Evolutionary conservation across 495 filamentous ascomycete species (phyloP).

Genomic region (Neurospora sp.): DNA sequence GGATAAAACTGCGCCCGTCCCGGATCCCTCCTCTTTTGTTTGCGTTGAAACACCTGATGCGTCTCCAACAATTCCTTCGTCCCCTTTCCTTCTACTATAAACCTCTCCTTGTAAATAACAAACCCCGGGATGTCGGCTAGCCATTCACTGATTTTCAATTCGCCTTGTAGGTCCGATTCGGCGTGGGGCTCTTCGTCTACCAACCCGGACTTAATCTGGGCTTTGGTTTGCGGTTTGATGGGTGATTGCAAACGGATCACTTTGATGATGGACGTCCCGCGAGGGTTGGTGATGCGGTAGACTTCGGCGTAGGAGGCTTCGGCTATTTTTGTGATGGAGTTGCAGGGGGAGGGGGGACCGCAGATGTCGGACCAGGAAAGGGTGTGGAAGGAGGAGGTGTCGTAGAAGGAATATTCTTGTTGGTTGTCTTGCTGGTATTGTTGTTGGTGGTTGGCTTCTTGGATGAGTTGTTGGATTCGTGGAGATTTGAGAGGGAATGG

Average conservation of each 20-base stretch:
- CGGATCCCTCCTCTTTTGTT: slow-evolving; percentile 47
- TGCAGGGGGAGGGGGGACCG: slow-evolving; percentile 19
- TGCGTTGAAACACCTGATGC: slow-evolving; percentile 50
- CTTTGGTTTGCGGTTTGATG: slow-evolving; percentile 34
- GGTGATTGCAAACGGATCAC: slow-evolving; percentile 39
- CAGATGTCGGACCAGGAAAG: slow-evolving; percentile 45
- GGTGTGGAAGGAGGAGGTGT: slow-evolving; percentile 18
- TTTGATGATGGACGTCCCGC: slow-evolving; percentile 43
- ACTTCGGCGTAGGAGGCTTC: slow-evolving; percentile 63
- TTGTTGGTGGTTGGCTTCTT: background rate
- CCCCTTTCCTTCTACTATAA: slow-evolving; percentile 62
- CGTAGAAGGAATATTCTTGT: background rate
- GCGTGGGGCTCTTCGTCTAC: slow-evolving; percentile 40
- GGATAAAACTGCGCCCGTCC: slow-evolving; percentile 59
- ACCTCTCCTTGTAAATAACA: slow-evolving; percentile 73
- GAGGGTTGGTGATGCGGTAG: slow-evolving; percentile 46
- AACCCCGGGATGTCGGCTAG: slow-evolving; percentile 79
- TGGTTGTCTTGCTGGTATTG: background rate
- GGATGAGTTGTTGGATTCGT: background rate
- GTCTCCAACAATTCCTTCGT: slow-evolving; percentile 53
- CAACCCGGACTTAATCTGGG: slow-evolving; percentile 35
- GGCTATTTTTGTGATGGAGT: slow-evolving; percentile 52
- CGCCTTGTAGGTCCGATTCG: slow-evolving; percentile 35
- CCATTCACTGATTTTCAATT: slow-evolving; percentile 60
- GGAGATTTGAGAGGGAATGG: background rate